Base-by-base conservation (phyloP, 1,284 basidiomycete species). In the Cystobasidium sp. region DNA sequence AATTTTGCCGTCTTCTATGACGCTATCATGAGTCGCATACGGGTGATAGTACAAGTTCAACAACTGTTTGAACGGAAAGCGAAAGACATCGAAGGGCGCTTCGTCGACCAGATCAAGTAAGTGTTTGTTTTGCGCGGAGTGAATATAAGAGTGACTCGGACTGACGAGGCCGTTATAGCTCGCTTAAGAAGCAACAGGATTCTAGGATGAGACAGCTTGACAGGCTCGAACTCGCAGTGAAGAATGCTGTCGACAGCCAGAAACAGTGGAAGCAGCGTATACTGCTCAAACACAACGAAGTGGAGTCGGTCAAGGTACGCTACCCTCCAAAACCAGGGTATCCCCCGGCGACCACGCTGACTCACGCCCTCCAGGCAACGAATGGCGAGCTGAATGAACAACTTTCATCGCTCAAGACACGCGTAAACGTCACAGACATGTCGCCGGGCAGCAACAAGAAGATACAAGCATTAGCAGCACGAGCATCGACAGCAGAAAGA, bases 1-100 rank as follows among this genome's bases (percentile, higher is more conserved):
- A 96, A 97, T 84, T 98, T 98, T 81, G 85, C 87, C 76, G 90
- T 94, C 73, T 98, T 99, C 86, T 93, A 95, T 78, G 94, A 97
- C 82, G 93, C 93, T 77, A 87, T 99, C n/a, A 89, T 97, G 79
- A 88, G 89, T 0, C 88, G 94, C 7, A 85, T 99, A 62, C 92
- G 93, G 78, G 85, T 88, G 0, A 88, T 98, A 74, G 90, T 88
- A 61, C 88, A 92, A 75, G 90, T 97, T 47, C 90, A 94, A 81
- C 81, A 87, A 37, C 89, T 93, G 79, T 96, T 97, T 81, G 93
- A 97, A 80, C 91, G 89, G 80, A 88, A 91, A 22, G 86, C 87
- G 75, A 94, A 93, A 81, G 91, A 94, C 37, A 86, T 89, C 0
- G 95, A 98, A 81, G 82, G 83, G 6, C 85, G 86, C 66, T 91